Evolutionary conservation across 2,329 filamentous ascomycete genomes (phyloP).

Genomic region (Scedosporium dehoogii): DNA sequence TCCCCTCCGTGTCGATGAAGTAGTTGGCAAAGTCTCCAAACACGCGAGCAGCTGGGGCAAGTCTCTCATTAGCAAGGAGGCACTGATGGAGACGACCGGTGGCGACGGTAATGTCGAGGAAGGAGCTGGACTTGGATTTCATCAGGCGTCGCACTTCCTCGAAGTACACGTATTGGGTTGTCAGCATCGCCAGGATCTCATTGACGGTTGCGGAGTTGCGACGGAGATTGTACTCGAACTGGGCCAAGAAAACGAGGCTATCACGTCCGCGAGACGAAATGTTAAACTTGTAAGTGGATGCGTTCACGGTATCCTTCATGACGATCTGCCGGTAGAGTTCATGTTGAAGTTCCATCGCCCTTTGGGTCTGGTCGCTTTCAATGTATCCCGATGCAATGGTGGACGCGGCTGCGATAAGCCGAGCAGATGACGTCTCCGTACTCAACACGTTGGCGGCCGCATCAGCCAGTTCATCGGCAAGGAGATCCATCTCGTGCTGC

Average conservation of each 20-base stretch:
- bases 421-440: conserved; percentile 17
- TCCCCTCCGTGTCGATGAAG: conserved; percentile 21
- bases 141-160: conserved; percentile 26
- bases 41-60: conserved; percentile 16
- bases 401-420: conserved; percentile 21
- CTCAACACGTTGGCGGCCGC: conserved; percentile 22
- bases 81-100: conserved; percentile 23
- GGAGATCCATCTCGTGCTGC: conserved; percentile 20
- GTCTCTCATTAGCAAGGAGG: conserved; percentile 17
- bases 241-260: conserved; percentile 31
- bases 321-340: conserved; percentile 28
- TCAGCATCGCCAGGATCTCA: conserved; percentile 31
- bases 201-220: conserved; percentile 22
- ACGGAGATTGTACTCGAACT: conserved; percentile 29
- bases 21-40: conserved; percentile 21
- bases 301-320: conserved; percentile 22
- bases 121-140: conserved; percentile 22
- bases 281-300: conserved; percentile 19
- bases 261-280: conserved; percentile 22
- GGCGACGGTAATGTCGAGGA: conserved; percentile 24
- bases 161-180: conserved; percentile 30
- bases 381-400: conserved; percentile 26
- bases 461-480: conserved; percentile 22
- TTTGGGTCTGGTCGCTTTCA: conserved; percentile 19
- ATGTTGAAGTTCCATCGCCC: conserved; percentile 21